A percentile compares a stretch with the other conserved stretches of the same genome.
Evolutionary conservation across 225 moss, liverwort and hornwort genomes (phyloP).

Genomic region (Asterella californica): DNA sequence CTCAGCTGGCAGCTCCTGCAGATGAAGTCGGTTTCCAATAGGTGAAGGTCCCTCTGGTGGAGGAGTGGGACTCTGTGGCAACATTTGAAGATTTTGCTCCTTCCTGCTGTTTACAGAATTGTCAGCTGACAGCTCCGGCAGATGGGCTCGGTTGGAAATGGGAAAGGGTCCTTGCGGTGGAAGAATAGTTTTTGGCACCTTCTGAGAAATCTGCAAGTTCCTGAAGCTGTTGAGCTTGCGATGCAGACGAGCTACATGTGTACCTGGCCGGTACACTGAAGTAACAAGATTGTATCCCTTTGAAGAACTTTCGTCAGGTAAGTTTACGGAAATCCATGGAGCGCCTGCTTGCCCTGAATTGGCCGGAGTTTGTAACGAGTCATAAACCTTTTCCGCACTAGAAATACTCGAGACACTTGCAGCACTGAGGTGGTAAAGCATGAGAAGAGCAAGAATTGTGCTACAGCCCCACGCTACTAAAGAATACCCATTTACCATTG

Average conservation of each 20-base stretch:
- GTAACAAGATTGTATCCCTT: neutral
- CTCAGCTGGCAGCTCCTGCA: neutral
- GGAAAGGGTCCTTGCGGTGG: neutral
- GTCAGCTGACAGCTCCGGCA: neutral
- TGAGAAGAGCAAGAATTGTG: neutral
- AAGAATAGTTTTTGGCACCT: neutral
- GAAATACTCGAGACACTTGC: neutral
- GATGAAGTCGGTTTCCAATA: neutral
- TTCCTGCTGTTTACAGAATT: neutral
- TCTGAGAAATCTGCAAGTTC: neutral
- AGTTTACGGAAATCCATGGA: neutral
- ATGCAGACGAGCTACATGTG: neutral
- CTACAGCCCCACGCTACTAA: neutral
- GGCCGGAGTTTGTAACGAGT: neutral
- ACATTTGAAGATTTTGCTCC: neutral
- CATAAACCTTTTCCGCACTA: neutral
- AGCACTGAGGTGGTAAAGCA: neutral
- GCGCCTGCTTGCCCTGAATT: neutral
- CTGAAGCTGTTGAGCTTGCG: neutral
- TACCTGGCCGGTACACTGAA: neutral
- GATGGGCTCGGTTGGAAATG: neutral
- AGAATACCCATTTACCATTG: neutral
- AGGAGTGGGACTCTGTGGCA: neutral
- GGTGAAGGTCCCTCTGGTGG: neutral
- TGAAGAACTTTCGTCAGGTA: neutral